These are phyloP conservation scores for Lipomyces sp. DNA, from an alignment of 805 yeast genomes.

Conservation along the genomic window DNA sequence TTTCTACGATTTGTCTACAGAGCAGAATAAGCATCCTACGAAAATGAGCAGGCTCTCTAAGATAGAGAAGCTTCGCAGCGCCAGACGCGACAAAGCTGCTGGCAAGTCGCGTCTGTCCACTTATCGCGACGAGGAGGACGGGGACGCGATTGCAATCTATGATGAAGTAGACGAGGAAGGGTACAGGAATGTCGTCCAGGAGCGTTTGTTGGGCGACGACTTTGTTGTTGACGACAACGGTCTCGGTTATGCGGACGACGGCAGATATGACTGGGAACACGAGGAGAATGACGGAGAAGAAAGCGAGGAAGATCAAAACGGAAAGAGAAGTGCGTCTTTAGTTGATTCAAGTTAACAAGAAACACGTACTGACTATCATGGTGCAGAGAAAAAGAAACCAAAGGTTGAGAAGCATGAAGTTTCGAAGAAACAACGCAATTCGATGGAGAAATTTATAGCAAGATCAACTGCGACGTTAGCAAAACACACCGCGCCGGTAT, in stretches of 20 bases:
- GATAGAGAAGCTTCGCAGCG: slow-evolving; percentile 50
- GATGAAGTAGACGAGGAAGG: slow-evolving; percentile 84
- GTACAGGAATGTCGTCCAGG: slow-evolving; percentile 71
- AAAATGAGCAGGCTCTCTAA: background rate
- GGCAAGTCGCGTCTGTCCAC: slow-evolving; percentile 48
- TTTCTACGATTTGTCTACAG: no score
- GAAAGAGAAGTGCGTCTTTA: slow-evolving; percentile 16
- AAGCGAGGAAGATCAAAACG: slow-evolving; percentile 29
- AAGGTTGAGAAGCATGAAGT: slow-evolving; percentile 4
- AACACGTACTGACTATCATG: no score
- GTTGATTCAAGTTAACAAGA: no score
- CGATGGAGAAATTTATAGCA: slow-evolving; percentile 20
- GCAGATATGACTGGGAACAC: slow-evolving; percentile 84
- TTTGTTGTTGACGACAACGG: slow-evolving; percentile 94
- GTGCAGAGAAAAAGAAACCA: slow-evolving; percentile 10
- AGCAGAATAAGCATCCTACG: no score
- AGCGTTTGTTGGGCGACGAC: slow-evolving; percentile 81
- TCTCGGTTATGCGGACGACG: slow-evolving; percentile 89
- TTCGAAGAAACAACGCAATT: slow-evolving; percentile 13
- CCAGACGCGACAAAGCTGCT: slow-evolving; percentile 62
- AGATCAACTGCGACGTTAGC: slow-evolving; percentile 4
- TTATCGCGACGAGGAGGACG: slow-evolving; percentile 45
- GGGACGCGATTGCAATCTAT: slow-evolving; percentile 58
- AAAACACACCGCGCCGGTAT: slow-evolving; percentile 8
- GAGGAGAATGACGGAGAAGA: slow-evolving; percentile 42